Conservation (phyloP, 1,284 basidiomycete species). For the Trichosporon ovoides region DNA sequence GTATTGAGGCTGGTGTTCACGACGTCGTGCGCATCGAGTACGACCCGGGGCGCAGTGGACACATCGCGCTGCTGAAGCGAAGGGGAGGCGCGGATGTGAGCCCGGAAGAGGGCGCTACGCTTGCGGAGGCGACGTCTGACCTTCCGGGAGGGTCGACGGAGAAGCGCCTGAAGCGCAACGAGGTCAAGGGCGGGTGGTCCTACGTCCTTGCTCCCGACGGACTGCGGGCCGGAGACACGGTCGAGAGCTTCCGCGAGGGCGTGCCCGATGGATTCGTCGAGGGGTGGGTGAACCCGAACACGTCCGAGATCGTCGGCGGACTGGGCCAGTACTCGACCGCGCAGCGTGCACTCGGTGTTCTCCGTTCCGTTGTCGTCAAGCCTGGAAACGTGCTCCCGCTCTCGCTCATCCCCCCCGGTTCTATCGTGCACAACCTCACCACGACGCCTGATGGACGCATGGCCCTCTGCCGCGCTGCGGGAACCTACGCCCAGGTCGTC, state of each 20-base stretch:
- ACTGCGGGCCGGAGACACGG: slow-evolving; percentile 77
- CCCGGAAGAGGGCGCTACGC: slow-evolving; percentile 25
- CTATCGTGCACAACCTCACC: slow-evolving; percentile 80
- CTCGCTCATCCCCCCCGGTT: slow-evolving; percentile 84
- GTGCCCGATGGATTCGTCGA: slow-evolving; percentile 71
- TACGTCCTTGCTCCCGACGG: slow-evolving; percentile 93
- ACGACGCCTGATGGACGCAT: slow-evolving; percentile 71
- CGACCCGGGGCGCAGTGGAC: slow-evolving; percentile 87
- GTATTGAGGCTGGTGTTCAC: slow-evolving; percentile 68
- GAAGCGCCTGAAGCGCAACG: slow-evolving; percentile 23
- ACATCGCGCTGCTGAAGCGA: slow-evolving; percentile 73
- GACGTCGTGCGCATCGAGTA: slow-evolving; percentile 93
- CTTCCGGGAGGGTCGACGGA: slow-evolving; percentile 12
- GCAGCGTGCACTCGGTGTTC: slow-evolving; percentile 65
- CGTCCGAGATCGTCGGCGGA: slow-evolving; percentile 44
- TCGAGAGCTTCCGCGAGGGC: slow-evolving; percentile 79
- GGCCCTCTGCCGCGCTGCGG: slow-evolving; percentile 82
- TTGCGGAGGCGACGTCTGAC: slow-evolving; percentile 27
- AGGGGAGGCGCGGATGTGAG: slow-evolving; percentile 25
- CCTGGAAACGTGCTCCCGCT: slow-evolving; percentile 92
- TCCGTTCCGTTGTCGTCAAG: slow-evolving; percentile 78
- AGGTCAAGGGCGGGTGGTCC: slow-evolving; percentile 52
- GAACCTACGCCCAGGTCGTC: slow-evolving; percentile 77
- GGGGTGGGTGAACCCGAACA: slow-evolving; percentile 53
- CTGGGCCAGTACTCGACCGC: slow-evolving; percentile 46